Percentiles rank a stretch among this genome's conserved stretches.
Conservation (phyloP, 257 asterid genomes). For the Primulina eburnea region DNA sequence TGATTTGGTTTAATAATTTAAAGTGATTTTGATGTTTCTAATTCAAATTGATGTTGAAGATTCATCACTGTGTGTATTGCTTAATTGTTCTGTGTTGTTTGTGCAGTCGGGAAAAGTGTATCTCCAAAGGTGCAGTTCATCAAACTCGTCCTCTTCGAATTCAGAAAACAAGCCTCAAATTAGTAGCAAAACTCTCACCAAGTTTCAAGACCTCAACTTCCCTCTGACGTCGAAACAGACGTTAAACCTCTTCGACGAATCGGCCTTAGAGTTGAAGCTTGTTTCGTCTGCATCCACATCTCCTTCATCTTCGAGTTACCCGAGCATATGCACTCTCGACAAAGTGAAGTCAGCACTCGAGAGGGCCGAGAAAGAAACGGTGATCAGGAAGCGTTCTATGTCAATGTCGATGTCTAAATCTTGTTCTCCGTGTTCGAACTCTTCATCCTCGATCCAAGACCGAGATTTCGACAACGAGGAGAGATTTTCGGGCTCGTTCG, state of each 20-base stretch:
- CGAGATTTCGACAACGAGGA: constrained; percentile 23
- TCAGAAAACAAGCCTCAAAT: constrained; percentile 33
- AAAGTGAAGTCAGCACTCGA: constrained; percentile 51
- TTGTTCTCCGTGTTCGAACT: constrained; percentile 48
- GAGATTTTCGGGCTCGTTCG: constrained; percentile 26
- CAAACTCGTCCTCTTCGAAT: constrained; percentile 46
- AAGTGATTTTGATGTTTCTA: no score
- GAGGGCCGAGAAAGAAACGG: constrained; percentile 41
- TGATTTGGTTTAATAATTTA: no score
- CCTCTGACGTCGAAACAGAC: constrained; percentile 48
- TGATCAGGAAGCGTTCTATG: constrained; percentile 35
- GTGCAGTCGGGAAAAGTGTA: constrained; percentile 83
- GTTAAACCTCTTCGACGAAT: constrained; percentile 42
- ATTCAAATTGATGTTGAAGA: no score
- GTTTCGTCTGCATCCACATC: constrained; percentile 32
- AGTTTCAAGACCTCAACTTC: constrained; percentile 62
- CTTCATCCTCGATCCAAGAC: constrained; percentile 57
- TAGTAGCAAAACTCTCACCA: constrained; percentile 23
- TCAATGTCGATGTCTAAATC: constrained; percentile 48
- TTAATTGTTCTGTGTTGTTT: neutral
- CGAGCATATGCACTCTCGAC: constrained; percentile 55
- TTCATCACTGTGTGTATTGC: neutral
- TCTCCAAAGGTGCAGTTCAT: constrained; percentile 56
- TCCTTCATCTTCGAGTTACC: constrained; percentile 28
- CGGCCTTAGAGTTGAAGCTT: constrained; percentile 54